Percentiles rank a stretch among this genome's conserved stretches.
These are phyloP conservation scores for Trichoderma gracile DNA, from an alignment of 2,329 filamentous ascomycete genomes.

Conservation along the genomic window DNA sequence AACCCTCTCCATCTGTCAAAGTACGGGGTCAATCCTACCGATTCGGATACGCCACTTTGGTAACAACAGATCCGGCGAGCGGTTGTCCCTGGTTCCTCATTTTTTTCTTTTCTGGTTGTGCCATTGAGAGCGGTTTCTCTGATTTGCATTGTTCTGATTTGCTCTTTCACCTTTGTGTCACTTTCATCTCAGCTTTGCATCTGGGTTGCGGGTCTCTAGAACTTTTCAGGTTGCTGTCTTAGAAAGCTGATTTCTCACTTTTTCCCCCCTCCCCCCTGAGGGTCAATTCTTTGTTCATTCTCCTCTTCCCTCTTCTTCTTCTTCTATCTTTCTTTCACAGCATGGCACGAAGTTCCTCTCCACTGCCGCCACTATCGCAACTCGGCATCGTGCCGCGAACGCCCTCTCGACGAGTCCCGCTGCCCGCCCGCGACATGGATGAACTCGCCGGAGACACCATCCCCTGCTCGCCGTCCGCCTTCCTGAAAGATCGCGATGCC, in stretches of 20 bases:
- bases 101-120: not conserved
- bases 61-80: conserved; percentile 8
- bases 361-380: conserved; percentile 38
- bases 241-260: conserved; percentile 22
- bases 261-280: conserved; percentile 13
- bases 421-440: conserved; percentile 43
- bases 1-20: too few relatives aligned
- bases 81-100: not conserved
- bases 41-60: conserved; percentile 11
- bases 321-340: conserved; percentile 25
- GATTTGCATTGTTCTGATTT: not conserved
- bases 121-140: not conserved
- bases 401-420: conserved; percentile 31
- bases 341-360: conserved; percentile 38
- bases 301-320: conserved; percentile 16
- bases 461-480: conserved; percentile 45
- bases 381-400: conserved; percentile 35
- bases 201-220: not conserved
- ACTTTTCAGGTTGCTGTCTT: conserved; percentile 18
- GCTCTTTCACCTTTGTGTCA: conserved; percentile 12
- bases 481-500: conserved; percentile 36
- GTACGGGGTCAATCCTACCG: too few relatives aligned
- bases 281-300: conserved; percentile 13
- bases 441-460: conserved; percentile 49
- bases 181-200: conserved; percentile 28